Evolutionary conservation across 2,329 filamentous ascomycete species (phyloP).

Genomic region (Phialemonium atrogriseum): DNA sequence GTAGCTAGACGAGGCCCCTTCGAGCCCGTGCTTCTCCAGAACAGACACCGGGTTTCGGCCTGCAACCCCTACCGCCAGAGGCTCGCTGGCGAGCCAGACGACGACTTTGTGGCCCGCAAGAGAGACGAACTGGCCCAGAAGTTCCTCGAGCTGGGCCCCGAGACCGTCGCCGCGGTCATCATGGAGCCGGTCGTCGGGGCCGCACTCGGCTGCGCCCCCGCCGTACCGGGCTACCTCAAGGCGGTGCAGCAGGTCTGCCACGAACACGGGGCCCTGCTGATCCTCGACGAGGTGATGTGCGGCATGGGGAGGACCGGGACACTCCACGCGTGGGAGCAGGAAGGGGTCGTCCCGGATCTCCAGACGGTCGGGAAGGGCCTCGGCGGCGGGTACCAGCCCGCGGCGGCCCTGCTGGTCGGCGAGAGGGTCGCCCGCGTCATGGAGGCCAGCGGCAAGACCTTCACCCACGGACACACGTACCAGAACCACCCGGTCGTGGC

Average conservation of each 20-base stretch:
- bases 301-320: slow-evolving; percentile 52
- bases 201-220: slow-evolving; percentile 60
- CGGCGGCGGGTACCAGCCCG: slow-evolving; percentile 53
- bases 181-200: slow-evolving; percentile 62
- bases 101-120: slow-evolving; percentile 48
- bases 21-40: slow-evolving; percentile 43
- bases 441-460: slow-evolving; percentile 21
- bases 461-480: slow-evolving; percentile 51
- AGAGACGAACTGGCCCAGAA: slow-evolving; percentile 53
- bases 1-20: slow-evolving; percentile 49
- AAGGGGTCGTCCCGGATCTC: slow-evolving; percentile 53
- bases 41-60: slow-evolving; percentile 49
- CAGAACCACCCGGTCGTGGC: slow-evolving; percentile 53
- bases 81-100: slow-evolving; percentile 37
- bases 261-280: slow-evolving; percentile 63
- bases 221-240: slow-evolving; percentile 59
- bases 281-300: slow-evolving; percentile 73
- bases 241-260: slow-evolving; percentile 63
- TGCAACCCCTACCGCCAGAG: slow-evolving; percentile 57
- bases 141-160: slow-evolving; percentile 51
- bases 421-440: slow-evolving; percentile 37
- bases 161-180: slow-evolving; percentile 58
- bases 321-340: slow-evolving; percentile 55
- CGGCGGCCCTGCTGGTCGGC: slow-evolving; percentile 52
- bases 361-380: slow-evolving; percentile 60